A percentile compares a stretch with the other conserved stretches of the same genome.
These are phyloP conservation scores for Linnemannia schmuckeri DNA, from an alignment of 192 early-diverging fungal genomes.

Conservation along the genomic window DNA sequence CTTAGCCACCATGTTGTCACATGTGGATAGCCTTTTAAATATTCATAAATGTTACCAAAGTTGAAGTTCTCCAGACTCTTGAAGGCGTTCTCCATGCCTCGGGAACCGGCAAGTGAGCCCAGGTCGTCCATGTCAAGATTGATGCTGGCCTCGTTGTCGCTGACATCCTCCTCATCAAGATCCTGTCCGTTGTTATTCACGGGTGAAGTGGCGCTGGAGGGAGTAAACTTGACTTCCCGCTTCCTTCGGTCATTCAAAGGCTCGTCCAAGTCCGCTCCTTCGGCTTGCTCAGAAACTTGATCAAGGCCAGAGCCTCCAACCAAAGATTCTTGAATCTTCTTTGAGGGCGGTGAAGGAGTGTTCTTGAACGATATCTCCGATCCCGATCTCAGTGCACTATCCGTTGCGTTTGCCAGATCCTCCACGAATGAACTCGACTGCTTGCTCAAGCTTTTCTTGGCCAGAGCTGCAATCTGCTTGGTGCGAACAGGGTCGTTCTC, in stretches of 20 bases:
- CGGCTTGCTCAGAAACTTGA: not conserved
- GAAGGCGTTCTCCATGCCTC: constrained; percentile 44
- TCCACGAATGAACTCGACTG: constrained; percentile 46
- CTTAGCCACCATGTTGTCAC: no score
- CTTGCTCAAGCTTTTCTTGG: constrained; percentile 21
- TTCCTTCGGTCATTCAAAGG: not conserved
- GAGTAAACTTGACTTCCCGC: constrained; percentile 5
- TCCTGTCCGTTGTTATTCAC: not conserved
- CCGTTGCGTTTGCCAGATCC: constrained; percentile 37
- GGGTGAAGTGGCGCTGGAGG: not conserved
- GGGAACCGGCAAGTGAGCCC: constrained; percentile 31
- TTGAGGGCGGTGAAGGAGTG: constrained; percentile 2
- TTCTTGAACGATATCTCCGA: constrained; percentile 36
- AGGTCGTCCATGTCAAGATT: constrained; percentile 33
- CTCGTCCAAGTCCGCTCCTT: not conserved
- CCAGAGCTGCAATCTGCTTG: constrained; percentile 30
- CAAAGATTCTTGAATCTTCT: not conserved
- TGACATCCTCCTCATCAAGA: not conserved
- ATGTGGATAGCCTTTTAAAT: not conserved
- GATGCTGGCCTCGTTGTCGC: not conserved
- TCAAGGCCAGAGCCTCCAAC: not conserved
- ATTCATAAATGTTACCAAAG: not conserved
- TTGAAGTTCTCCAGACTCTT: constrained; percentile 28
- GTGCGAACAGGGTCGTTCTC: constrained; percentile 24
- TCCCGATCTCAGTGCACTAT: constrained; percentile 32